These are phyloP conservation scores for Pichia sp. DNA, from an alignment of 1,139 yeast genomes.

Conservation along the genomic window DNA sequence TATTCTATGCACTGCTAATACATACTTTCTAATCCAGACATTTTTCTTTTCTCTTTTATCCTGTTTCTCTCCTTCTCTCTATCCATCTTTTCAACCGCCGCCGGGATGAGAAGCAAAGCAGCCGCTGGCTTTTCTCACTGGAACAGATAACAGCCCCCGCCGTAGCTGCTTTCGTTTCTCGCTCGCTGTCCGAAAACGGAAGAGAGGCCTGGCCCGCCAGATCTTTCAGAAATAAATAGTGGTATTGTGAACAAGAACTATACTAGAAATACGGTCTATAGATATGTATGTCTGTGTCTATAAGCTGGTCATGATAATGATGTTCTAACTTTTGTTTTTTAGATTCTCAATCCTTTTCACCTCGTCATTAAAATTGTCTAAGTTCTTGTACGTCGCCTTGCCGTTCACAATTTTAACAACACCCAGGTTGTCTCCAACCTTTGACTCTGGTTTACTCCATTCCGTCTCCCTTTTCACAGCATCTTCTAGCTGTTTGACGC, in stretches of 20 bases:
- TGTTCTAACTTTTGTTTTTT: constrained; percentile 8
- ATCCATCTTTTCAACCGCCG: neutral
- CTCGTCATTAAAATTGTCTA: constrained; percentile 42
- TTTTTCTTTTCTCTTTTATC: constrained; percentile 16
- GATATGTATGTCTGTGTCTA: neutral
- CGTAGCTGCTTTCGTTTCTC: neutral
- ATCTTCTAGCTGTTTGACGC: constrained; percentile 21
- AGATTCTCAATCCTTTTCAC: constrained; percentile 34
- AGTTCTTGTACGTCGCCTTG: constrained; percentile 41
- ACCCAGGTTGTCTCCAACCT: constrained; percentile 42
- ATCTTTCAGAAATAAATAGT: no score
- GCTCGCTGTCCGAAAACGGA: neutral
- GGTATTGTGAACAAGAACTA: neutral
- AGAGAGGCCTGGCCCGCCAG: no score
- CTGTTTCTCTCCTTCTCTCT: neutral
- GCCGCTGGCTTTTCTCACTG: neutral
- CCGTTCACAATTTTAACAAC: constrained; percentile 43
- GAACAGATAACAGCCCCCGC: neutral
- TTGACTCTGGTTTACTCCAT: constrained; percentile 22
- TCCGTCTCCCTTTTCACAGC: constrained; percentile 28
- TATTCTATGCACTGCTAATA: no score
- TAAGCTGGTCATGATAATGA: neutral
- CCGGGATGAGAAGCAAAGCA: neutral
- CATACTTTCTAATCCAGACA: constrained; percentile 50
- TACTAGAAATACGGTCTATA: neutral